Evolutionary conservation across 2,329 filamentous ascomycete species (phyloP), one percentile per base, ranked within the genome.

Genomic region (Fusarium sp.): DNA sequence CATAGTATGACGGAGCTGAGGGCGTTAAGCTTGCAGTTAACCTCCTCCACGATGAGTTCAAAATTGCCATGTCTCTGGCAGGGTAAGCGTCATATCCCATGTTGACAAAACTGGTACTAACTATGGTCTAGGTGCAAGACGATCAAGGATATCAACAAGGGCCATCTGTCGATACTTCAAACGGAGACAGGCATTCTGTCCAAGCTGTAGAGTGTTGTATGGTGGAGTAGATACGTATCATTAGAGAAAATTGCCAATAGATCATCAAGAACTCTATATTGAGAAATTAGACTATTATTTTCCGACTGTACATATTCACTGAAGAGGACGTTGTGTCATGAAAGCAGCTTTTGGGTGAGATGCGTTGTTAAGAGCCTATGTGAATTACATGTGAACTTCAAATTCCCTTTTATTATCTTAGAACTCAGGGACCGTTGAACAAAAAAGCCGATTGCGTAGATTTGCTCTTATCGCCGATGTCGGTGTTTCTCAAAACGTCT

Each of bases 131-230:
- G 71, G 13, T 66, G 62, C 13, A 58, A 68, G n/a, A 72, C 47
- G 2, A 45, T 74, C 10, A 47, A 50, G 7, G 70, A 74, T 7
- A 72, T 74, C 13, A 70, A 62, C 18, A 67, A 64, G 37, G 57
- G 61, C 4, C 70, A 70, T 45, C 34, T 74, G 13, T 64, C 71
- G 16, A 60, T 60, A n/a, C 59, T 70, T 11, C 50, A 70, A 27
- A 62, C 64, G 27, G 52, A 37, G n/a, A 66, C 61, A n/a, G 70
- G 71, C 11, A 63, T 72, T 37, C 45, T 74, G n/a, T 58, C 71
- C 20, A 74, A 72, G 66, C 45, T 74, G 10, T 60, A 14, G 18
- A 38, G 16, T 40, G 16, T 3, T 35, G n/a, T 20, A 18, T 3
- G 56, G 9, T 13, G 14, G 10, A 37, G 34, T 40, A 6, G 34